Evolutionary conservation across 208 protist genomes (phyloP), one percentile per base, ranked within the genome.

Genomic region (Crithidia fasciculata): DNA sequence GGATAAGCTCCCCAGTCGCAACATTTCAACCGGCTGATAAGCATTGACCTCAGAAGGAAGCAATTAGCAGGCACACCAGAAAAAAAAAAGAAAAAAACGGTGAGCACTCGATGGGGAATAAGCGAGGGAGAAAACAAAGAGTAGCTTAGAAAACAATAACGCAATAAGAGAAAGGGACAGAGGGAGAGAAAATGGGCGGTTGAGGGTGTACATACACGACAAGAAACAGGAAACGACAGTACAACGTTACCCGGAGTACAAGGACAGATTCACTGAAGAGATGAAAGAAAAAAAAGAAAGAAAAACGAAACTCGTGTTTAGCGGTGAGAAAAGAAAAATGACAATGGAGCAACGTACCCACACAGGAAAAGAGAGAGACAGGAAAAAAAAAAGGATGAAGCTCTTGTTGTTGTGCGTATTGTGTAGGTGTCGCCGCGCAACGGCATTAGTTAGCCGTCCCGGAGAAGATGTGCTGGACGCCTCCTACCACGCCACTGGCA

Each of bases 341-440:
- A 7, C 8, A 41, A 8, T 49, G 45, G 7, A 28, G 47, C 37
- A 39, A 37, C 4, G 18, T 12, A 53, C 44, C 16, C 44, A 68
- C 39, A 68, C 39, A 55, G 18, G 62, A 68, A 53, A 54, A 55
- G 43, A 63, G 44, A 59, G 52, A 69, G 19, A 59, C 6, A 71
- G 60, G 50, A 54, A 72, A 59, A 43, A 18, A 55, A 55, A 55
- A 55, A 19, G 16, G 16, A 55, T 7, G 16, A 12, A 55, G 4
- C 36, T 16, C 58, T 41, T 43, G 7, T 64, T 28, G 28, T 28
- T 28, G 28, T 28, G 28, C 28, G 28, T 28, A 28, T 28, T 28
- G 28, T 28, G 28, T 28, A 28, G 28, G 28, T 28, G 28, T 28
- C 28, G 28, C 28, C 28, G 28, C 28, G 28, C 28, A 28, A 28